A percentile compares a stretch with the other conserved stretches of the same genome.
These are phyloP conservation scores for Lachnellula occidentalis DNA, from an alignment of 2,329 filamentous ascomycete genomes.

Conservation along the genomic window DNA sequence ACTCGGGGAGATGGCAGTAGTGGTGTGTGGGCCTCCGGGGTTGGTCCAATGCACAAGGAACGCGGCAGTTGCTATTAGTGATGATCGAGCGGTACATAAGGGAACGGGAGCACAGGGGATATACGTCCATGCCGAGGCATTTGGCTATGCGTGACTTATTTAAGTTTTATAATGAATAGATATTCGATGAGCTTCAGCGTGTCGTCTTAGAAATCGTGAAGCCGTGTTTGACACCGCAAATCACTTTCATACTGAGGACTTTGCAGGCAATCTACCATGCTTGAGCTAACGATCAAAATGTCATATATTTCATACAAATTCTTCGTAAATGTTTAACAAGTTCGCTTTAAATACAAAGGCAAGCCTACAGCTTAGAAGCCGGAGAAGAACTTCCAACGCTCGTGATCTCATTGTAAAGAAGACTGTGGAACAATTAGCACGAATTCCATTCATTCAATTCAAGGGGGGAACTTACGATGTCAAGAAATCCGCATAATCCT, in stretches of 20 bases:
- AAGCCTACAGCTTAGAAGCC: conserved; percentile 29
- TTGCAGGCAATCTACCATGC: neutral
- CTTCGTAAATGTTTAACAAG: conserved; percentile 1
- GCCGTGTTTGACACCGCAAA: neutral
- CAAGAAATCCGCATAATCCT: conserved; percentile 96
- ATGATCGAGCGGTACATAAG: conserved; percentile 63
- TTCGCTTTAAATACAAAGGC: conserved; percentile 7
- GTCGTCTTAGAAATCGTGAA: neutral
- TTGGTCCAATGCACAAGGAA: conserved; percentile 50
- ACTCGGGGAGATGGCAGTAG: conserved; percentile 55
- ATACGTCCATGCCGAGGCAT: conserved; percentile 54
- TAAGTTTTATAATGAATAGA: neutral
- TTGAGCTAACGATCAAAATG: neutral
- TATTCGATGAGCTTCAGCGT: too few relatives aligned
- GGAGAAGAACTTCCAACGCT: conserved; percentile 48
- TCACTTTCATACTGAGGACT: neutral
- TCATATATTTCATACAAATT: conserved; percentile 15
- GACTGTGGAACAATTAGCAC: conserved; percentile 39
- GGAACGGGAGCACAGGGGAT: conserved; percentile 61
- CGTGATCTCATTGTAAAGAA: conserved; percentile 86
- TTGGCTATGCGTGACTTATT: conserved; percentile 36
- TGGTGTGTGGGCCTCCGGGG: conserved; percentile 54
- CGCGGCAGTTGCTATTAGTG: conserved; percentile 50
- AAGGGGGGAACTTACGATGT: conserved; percentile 57
- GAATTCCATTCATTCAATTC: neutral